Percentiles rank a stretch among this genome's conserved stretches.
phyloP scores from a whole-genome alignment of 495 filamentous ascomycete genomes.

The Daldinia loculata region DNA sequence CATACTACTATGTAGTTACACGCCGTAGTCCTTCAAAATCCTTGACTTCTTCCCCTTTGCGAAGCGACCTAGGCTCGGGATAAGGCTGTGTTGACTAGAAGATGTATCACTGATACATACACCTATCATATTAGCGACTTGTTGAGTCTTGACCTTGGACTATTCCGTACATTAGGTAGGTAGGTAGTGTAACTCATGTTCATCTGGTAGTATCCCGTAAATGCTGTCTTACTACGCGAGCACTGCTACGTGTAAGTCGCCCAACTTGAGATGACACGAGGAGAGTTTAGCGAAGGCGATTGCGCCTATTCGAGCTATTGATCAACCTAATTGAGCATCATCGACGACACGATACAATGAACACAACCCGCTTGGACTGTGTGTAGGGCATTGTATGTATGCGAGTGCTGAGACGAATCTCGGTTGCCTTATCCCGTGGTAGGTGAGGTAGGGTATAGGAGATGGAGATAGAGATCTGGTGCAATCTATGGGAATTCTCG shows the following conservation, averaged over 20 bases:
- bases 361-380: slow-evolving; percentile 22
- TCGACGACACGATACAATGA: slow-evolving; percentile 3
- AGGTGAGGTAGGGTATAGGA: slow-evolving; percentile 3
- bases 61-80: slow-evolving; percentile 4
- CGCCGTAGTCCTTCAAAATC: not conserved
- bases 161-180: not conserved
- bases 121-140: slow-evolving; percentile 1
- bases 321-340: slow-evolving; percentile 26
- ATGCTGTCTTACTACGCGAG: not conserved
- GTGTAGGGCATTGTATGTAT: slow-evolving; percentile 8
- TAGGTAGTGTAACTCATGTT: not conserved
- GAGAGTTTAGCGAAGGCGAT: slow-evolving; percentile 18
- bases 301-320: slow-evolving; percentile 22
- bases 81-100: slow-evolving; percentile 12
- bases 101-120: slow-evolving; percentile 11
- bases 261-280: slow-evolving; percentile 31
- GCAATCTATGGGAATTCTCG: slow-evolving; percentile 2
- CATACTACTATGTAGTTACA: not conserved
- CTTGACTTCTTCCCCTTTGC: not conserved
- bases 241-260: not conserved
- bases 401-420: not conserved
- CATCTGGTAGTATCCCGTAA: not conserved
- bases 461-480: slow-evolving; percentile 1
- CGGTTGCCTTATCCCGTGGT: not conserved
- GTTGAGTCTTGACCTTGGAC: not conserved